These are phyloP conservation scores for Colletotrichum sublineola DNA, from an alignment of 2,329 filamentous ascomycete species.

Conservation along the genomic window DNA sequence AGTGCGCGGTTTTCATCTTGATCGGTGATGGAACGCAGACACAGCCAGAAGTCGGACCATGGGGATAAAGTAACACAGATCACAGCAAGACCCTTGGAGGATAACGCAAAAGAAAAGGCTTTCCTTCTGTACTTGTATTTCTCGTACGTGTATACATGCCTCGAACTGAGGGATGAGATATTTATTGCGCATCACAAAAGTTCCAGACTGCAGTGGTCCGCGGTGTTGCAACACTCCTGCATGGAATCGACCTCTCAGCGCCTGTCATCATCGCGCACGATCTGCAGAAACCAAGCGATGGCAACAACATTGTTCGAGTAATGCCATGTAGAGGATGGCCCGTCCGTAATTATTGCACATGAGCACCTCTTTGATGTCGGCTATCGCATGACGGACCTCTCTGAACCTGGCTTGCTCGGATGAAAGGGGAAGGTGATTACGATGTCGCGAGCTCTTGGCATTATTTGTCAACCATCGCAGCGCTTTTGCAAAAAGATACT, in stretches of 20 bases:
- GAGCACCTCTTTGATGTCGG: background rate
- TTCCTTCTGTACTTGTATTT: background rate
- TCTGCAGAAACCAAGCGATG: constrained; percentile 32
- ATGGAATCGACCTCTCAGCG: background rate
- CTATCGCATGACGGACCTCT: background rate
- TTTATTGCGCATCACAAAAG: constrained; percentile 12
- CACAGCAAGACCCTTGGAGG: background rate
- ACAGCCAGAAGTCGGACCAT: background rate
- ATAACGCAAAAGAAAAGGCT: background rate
- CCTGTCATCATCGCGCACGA: constrained; percentile 6
- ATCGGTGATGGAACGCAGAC: background rate
- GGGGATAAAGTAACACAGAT: background rate
- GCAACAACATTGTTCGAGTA: constrained; percentile 33
- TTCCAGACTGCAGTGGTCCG: background rate
- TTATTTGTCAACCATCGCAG: background rate
- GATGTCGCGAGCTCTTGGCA: constrained; percentile 32
- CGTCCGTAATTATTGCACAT: background rate
- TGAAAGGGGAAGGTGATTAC: constrained; percentile 29
- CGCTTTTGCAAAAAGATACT: background rate
- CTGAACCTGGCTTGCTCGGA: background rate
- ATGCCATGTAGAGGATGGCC: background rate
- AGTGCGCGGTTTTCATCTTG: constrained; percentile 22
- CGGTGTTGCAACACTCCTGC: background rate
- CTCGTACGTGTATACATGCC: too few species aligned
- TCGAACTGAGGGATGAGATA: background rate